Evolutionary conservation across 305 asterid species (phyloP).

Genomic region (Caryopteris hybrid): DNA sequence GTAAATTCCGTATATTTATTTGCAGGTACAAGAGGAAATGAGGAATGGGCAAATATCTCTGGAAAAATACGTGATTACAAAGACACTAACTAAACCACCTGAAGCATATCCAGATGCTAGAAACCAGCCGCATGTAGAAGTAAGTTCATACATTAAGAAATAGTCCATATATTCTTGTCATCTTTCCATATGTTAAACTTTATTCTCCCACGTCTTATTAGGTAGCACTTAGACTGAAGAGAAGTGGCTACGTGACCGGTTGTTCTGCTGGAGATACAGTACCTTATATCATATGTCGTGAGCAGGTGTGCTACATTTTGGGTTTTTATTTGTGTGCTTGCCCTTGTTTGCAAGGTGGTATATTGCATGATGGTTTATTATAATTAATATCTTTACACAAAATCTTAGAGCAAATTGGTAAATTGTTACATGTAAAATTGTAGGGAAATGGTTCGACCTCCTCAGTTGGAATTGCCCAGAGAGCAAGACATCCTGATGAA

Average conservation of each 20-base stretch:
- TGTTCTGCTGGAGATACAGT: slow-evolving; percentile 96
- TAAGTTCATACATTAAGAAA: slow-evolving; percentile 32
- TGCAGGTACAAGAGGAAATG: slow-evolving; percentile 92
- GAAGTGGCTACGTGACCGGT: slow-evolving; percentile 77
- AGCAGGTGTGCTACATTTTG: slow-evolving; percentile 50
- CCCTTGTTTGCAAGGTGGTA: background rate
- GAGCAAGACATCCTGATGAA: slow-evolving; percentile 99
- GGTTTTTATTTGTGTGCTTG: background rate
- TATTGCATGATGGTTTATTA: background rate
- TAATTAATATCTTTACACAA: background rate
- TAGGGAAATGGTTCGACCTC: slow-evolving; percentile 68
- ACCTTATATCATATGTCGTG: slow-evolving; percentile 91
- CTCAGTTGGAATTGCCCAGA: slow-evolving; percentile 86
- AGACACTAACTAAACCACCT: slow-evolving; percentile 90
- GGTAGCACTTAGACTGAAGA: slow-evolving; percentile 96
- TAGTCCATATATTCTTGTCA: background rate
- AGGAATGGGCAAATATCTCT: slow-evolving; percentile 83
- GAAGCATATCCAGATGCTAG: slow-evolving; percentile 96
- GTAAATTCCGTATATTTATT: slow-evolving; percentile 1
- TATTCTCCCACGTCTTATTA: slow-evolving; percentile 26
- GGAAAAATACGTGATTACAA: slow-evolving; percentile 87
- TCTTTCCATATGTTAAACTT: slow-evolving; percentile 6
- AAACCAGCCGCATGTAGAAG: slow-evolving; percentile 98
- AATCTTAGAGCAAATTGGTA: background rate
- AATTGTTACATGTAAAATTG: slow-evolving; percentile 18